phyloP scores from a whole-genome alignment of 2,329 filamentous ascomycete species.

The Davidsoniella virescens region DNA sequence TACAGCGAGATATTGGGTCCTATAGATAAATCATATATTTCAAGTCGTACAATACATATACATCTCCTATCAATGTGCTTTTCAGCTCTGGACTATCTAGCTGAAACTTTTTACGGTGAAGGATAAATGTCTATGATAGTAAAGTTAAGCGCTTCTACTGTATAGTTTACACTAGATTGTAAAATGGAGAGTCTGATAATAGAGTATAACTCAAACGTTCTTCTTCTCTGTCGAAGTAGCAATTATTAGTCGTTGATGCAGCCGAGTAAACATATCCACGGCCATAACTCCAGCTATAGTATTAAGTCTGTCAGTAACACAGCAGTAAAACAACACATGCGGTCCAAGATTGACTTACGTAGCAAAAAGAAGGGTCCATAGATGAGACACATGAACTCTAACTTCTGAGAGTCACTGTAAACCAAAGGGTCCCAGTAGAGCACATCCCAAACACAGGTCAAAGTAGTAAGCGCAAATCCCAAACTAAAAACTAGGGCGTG shows the following conservation, averaged over 20 bases:
- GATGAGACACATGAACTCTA: conserved; percentile 29
- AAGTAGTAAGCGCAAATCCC: conserved; percentile 34
- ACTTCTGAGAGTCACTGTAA: conserved; percentile 29
- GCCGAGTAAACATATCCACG: conserved; percentile 37
- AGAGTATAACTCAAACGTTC: not conserved
- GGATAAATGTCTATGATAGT: too few relatives aligned
- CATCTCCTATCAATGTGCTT: too few relatives aligned
- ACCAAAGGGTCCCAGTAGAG: conserved; percentile 30
- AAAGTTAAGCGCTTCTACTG: too few relatives aligned
- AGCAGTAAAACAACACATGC: not conserved
- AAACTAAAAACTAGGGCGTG: conserved; percentile 34
- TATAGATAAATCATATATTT: too few relatives aligned
- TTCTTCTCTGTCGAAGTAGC: conserved; percentile 13
- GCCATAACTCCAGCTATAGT: conserved; percentile 31
- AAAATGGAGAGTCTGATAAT: too few relatives aligned
- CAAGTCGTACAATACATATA: too few relatives aligned
- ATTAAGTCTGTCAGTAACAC: not conserved
- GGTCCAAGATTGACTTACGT: conserved; percentile 27
- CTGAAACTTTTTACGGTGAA: too few relatives aligned
- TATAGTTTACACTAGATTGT: too few relatives aligned
- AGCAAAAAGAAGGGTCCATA: conserved; percentile 36
- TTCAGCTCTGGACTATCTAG: too few relatives aligned
- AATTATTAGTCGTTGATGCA: conserved; percentile 27
- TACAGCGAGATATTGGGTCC: too few relatives aligned
- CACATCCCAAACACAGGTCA: conserved; percentile 34